phyloP scores from a whole-genome alignment of 768 basidiomycete genomes.

The Lentinula aciculospora region DNA sequence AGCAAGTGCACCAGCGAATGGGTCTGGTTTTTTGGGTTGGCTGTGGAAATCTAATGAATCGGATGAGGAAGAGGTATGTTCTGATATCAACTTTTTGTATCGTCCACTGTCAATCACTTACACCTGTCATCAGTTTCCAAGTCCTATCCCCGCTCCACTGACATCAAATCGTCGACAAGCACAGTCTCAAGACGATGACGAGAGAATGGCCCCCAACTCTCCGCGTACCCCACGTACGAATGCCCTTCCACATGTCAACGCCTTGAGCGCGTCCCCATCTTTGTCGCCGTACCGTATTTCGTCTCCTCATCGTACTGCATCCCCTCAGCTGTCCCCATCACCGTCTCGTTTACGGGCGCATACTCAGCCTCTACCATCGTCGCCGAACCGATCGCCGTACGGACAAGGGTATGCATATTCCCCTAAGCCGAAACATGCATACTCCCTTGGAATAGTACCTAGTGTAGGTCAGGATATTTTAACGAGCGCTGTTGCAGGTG shows the following conservation, averaged over 20 bases:
- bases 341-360: background rate
- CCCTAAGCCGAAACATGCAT: conserved; percentile 2
- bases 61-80: background rate
- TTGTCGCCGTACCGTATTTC: background rate
- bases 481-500: background rate
- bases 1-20: background rate
- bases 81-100: background rate
- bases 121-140: background rate
- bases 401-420: background rate
- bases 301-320: background rate
- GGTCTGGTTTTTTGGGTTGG: background rate
- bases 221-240: background rate
- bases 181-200: background rate
- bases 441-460: background rate
- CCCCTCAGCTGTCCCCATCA: background rate
- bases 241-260: background rate
- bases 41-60: background rate
- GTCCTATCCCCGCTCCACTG: background rate
- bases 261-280: background rate
- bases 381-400: background rate
- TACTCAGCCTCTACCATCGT: background rate
- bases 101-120: background rate
- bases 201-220: background rate
- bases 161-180: background rate
- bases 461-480: background rate